Conservation (phyloP, 805 yeast genomes). For the Candida andamanensis region DNA sequence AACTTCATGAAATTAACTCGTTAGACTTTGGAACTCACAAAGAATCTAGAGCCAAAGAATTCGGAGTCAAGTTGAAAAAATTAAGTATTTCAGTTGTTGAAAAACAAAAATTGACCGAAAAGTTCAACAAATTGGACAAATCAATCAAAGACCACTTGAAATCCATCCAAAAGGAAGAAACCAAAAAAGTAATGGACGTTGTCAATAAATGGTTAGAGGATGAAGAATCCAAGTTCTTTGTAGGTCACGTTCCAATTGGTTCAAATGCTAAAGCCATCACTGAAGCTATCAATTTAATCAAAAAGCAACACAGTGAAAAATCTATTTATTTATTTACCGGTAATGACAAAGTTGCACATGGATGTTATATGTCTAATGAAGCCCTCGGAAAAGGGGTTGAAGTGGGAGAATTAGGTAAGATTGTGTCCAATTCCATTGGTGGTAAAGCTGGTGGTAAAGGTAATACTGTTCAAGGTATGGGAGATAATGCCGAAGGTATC, state of each 20-base stretch:
- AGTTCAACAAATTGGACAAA: slow-evolving; percentile 78
- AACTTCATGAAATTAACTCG: slow-evolving; percentile 53
- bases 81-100: slow-evolving; percentile 75
- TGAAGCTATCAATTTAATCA: slow-evolving; percentile 82
- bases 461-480: slow-evolving; percentile 94
- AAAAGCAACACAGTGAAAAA: slow-evolving; percentile 68
- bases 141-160: slow-evolving; percentile 83
- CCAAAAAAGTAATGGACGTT: slow-evolving; percentile 72
- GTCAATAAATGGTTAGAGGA: slow-evolving; percentile 63
- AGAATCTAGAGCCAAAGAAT: slow-evolving; percentile 77
- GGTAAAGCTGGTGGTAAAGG: slow-evolving; percentile 99
- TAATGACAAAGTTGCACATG: slow-evolving; percentile 84
- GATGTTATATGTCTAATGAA: slow-evolving; percentile 76
- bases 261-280: slow-evolving; percentile 92
- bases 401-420: slow-evolving; percentile 68
- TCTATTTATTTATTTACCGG: slow-evolving; percentile 80
- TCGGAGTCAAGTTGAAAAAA: slow-evolving; percentile 80
- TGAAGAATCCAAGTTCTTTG: slow-evolving; percentile 53
- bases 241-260: slow-evolving; percentile 61
- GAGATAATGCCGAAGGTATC: slow-evolving; percentile 70
- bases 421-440: slow-evolving; percentile 73
- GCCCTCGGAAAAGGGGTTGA: slow-evolving; percentile 66
- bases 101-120: slow-evolving; percentile 69
- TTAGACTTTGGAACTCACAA: slow-evolving; percentile 71
- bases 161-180: slow-evolving; percentile 81